A percentile compares a stretch with the other conserved stretches of the same genome.
Conservation (phyloP, 805 yeast genomes). For the Sugiyamaella valdiviana region DNA sequence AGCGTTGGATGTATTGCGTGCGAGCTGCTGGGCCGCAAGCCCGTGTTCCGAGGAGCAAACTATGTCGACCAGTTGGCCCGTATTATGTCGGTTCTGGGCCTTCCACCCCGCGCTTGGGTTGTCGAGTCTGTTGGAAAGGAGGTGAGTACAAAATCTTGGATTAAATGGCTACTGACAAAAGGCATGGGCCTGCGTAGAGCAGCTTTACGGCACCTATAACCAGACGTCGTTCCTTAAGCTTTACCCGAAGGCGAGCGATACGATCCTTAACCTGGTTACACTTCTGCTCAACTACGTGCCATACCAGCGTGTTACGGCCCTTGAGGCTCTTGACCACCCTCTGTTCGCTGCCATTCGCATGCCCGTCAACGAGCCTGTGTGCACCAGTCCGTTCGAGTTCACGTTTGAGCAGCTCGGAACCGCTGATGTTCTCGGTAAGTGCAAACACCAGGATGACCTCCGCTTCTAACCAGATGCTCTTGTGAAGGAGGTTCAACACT, state of each 20-base stretch:
- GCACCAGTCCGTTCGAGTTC: slow-evolving; percentile 52
- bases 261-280: slow-evolving; percentile 47
- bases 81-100: slow-evolving; percentile 64
- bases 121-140: background rate
- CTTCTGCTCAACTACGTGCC: slow-evolving; percentile 62
- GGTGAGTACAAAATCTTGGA: background rate
- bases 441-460: background rate
- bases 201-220: background rate
- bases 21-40: slow-evolving; percentile 74
- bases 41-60: slow-evolving; percentile 72
- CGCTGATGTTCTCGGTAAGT: background rate
- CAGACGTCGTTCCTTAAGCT: slow-evolving; percentile 28
- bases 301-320: slow-evolving; percentile 46
- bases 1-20: slow-evolving; percentile 87
- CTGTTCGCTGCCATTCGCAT: slow-evolving; percentile 52
- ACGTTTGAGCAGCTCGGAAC: slow-evolving; percentile 47
- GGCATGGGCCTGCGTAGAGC: background rate
- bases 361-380: slow-evolving; percentile 48
- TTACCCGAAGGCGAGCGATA: slow-evolving; percentile 55
- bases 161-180: background rate
- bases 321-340: slow-evolving; percentile 50
- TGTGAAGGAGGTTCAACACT: background rate
- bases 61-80: slow-evolving; percentile 64
- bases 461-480: background rate
- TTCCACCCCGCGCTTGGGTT: slow-evolving; percentile 42